Evolutionary conservation across 2,329 filamentous ascomycete species (phyloP), one percentile per base, ranked within the genome.

Genomic region (Tricladium varicosporioides): DNA sequence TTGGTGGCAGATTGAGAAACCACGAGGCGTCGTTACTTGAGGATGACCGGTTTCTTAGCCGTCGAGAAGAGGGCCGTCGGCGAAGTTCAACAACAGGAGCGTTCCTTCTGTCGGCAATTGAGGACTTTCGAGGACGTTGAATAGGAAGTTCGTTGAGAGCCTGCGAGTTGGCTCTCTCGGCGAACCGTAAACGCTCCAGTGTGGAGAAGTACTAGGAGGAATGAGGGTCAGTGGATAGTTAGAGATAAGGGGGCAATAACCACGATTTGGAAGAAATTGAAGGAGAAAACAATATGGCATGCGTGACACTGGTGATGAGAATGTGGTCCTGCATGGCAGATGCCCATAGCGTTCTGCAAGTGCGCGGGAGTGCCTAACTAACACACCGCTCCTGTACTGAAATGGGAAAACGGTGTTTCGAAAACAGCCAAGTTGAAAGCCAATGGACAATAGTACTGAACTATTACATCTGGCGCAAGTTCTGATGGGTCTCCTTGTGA

Each of bases 1-100:
- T 91, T 60, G 88, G 83, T 16, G 90, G 88, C 44, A 92, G 77
- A 18, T 80, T 83, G 53, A 86, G 77, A 70, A 86, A 92, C 77
- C 88, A 91, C 61, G 82, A 78, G 54, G 82, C 82, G 65, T 89
- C 84, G 31, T 79, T 77, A 54, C 80, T 78, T 53, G 79, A 75
- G 57, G 75, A 68, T 15, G 69, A 62, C 62, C 70, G 56, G 66
- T 67, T 62, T 60, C 62, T 63, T 64, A 63, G 51, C 44, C 63
- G 68, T 40, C 61, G 44, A 63, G 59, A 50, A 61, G 68, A 55
- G 59, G 54, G 32, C 33, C 60, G 62, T 9, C 65, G 62, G 54
- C 61, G 60, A 48, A 66, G 62, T 51, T 69, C 63, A 45, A 66
- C 62, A 18, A 62, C 46, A 18, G 64, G 51, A 40, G 66, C 54